Percentiles rank a stretch among this genome's conserved stretches.
Conservation (phyloP, 2,329 filamentous ascomycete species). For the Boeremia lycopersici region DNA sequence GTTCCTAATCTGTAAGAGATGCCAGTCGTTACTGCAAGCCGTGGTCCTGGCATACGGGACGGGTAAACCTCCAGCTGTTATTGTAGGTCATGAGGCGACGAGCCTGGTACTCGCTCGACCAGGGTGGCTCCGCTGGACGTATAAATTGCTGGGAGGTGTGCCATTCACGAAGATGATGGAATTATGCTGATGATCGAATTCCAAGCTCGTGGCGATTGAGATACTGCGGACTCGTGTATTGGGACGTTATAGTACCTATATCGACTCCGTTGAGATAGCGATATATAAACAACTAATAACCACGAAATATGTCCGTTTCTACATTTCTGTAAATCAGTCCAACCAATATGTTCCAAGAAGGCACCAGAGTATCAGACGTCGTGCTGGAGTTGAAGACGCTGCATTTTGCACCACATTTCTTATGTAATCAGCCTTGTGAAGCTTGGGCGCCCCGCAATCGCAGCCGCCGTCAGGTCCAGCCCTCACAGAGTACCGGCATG, state of each 20-base stretch:
- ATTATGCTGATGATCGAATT: too few relatives aligned
- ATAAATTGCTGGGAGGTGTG: constrained; percentile 1
- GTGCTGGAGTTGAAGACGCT: too few relatives aligned
- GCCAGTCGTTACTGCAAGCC: too few relatives aligned
- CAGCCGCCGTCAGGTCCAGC: not conserved
- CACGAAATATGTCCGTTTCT: too few relatives aligned
- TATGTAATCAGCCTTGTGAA: constrained; percentile 8
- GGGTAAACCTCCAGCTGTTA: too few relatives aligned
- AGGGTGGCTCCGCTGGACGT: constrained; percentile 4
- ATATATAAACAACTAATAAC: too few relatives aligned
- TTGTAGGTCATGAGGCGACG: not conserved
- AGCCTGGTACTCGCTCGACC: not conserved
- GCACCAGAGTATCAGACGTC: too few relatives aligned
- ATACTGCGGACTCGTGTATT: not conserved
- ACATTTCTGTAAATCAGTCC: too few relatives aligned
- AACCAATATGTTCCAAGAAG: too few relatives aligned
- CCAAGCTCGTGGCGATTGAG: not conserved
- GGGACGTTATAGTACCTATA: not conserved
- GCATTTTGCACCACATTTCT: not conserved
- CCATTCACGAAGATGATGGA: not conserved
- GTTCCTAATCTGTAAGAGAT: too few relatives aligned
- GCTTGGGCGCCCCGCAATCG: constrained; percentile 1
- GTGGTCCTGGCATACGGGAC: too few relatives aligned
- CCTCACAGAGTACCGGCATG: constrained; percentile 13
- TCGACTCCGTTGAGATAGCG: too few relatives aligned